Evolutionary conservation across 768 basidiomycete species (phyloP).

Genomic region (Lentinus brumalis): DNA sequence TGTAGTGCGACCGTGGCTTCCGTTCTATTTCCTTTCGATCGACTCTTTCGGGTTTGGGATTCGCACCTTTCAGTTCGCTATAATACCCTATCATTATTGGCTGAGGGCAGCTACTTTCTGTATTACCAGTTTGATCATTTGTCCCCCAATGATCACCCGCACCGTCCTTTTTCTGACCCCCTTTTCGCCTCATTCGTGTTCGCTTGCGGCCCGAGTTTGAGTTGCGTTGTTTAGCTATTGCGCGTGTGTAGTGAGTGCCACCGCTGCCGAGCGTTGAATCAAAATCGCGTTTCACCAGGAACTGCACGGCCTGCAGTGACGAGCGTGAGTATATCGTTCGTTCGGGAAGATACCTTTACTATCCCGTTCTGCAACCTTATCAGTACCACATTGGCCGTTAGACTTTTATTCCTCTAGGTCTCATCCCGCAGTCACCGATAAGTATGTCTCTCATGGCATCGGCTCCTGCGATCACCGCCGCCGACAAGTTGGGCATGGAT

Average conservation of each 20-base stretch:
- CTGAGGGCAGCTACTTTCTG: constrained; percentile 11
- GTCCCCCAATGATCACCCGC: constrained; percentile 12
- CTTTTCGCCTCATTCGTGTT: not conserved
- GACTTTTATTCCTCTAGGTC: not conserved
- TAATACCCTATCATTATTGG: constrained; percentile 15
- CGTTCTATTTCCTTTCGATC: constrained; percentile 8
- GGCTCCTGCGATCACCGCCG: not conserved
- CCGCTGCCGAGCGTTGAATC: not conserved
- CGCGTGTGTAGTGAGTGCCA: not conserved
- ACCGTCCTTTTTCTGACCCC: not conserved
- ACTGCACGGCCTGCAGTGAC: too few species aligned
- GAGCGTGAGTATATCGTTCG: too few species aligned
- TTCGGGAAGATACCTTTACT: too few species aligned
- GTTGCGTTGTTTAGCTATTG: not conserved
- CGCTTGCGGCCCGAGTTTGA: not conserved
- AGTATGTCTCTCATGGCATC: not conserved
- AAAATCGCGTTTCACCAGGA: too few species aligned
- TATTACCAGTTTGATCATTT: constrained; percentile 18
- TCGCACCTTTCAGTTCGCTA: constrained; percentile 4
- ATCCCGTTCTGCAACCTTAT: too few species aligned
- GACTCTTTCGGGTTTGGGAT: constrained; percentile 8
- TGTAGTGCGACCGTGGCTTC: constrained; percentile 3
- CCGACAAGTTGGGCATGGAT: constrained; percentile 35
- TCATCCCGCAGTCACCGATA: not conserved
- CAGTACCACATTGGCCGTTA: not conserved